These are phyloP conservation scores for Dioszegia aurantiaca DNA, from an alignment of 768 basidiomycete genomes.

Conservation along the genomic window DNA sequence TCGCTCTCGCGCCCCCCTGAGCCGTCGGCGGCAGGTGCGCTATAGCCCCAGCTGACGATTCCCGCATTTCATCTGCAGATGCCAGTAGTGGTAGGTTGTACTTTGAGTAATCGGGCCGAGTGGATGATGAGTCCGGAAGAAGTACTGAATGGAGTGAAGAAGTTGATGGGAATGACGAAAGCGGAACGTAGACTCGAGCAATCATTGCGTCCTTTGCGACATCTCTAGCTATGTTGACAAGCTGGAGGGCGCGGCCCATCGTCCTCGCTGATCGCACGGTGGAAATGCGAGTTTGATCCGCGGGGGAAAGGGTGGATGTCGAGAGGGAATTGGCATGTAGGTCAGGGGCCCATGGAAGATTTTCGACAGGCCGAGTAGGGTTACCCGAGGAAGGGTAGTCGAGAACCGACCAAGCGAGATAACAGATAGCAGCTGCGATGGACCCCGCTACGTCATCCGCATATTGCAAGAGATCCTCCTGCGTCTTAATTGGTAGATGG, in stretches of 20 bases:
- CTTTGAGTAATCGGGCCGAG: conserved; percentile 15
- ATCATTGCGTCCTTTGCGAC: conserved; percentile 49
- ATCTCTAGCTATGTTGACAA: conserved; percentile 54
- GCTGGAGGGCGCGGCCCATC: conserved; percentile 54
- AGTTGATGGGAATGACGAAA: conserved; percentile 30
- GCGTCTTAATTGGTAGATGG: conserved; percentile 46
- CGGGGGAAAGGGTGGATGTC: neutral
- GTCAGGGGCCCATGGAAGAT: conserved; percentile 8
- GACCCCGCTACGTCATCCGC: conserved; percentile 53
- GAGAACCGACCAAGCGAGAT: conserved; percentile 47
- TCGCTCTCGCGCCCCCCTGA: conserved; percentile 49
- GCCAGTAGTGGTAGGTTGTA: conserved; percentile 42
- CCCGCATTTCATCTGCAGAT: conserved; percentile 39
- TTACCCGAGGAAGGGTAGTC: conserved; percentile 8
- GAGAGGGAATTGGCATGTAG: conserved; percentile 7
- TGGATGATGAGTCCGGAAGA: conserved; percentile 6
- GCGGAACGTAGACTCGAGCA: conserved; percentile 50
- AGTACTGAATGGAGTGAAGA: conserved; percentile 19
- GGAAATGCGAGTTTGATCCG: neutral
- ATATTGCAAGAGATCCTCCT: conserved; percentile 49
- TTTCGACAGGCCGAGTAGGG: conserved; percentile 23
- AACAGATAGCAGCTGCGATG: conserved; percentile 53
- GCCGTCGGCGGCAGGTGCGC: conserved; percentile 40
- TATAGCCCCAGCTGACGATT: conserved; percentile 26
- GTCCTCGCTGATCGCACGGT: conserved; percentile 31